Percentiles rank a stretch among this genome's conserved stretches.
Evolutionary conservation across 2,329 filamentous ascomycete genomes (phyloP).

Genomic region (Diaporthe vexans): DNA sequence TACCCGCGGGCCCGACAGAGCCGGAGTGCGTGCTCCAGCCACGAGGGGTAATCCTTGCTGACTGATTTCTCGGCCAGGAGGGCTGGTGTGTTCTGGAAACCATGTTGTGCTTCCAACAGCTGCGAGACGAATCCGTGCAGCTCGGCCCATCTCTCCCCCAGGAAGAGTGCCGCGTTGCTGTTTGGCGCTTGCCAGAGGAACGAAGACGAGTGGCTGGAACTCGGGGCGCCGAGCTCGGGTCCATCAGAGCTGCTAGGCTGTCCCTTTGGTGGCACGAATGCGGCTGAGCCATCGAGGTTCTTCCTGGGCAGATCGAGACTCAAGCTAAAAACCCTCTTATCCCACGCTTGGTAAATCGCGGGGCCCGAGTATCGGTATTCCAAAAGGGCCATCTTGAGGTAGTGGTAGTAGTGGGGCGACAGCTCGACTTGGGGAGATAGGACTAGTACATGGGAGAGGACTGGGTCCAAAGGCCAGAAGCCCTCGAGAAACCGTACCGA

Average conservation of each 20-base stretch:
- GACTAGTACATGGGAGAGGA: constrained; percentile 82
- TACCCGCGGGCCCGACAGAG: constrained; percentile 84
- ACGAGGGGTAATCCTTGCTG: constrained; percentile 79
- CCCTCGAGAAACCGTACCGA: constrained; percentile 85
- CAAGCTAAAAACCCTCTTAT: constrained; percentile 78
- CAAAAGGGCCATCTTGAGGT: constrained; percentile 80
- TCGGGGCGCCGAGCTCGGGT: background rate
- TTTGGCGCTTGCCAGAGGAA: constrained; percentile 91
- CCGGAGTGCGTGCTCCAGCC: constrained; percentile 83
- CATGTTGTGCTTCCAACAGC: constrained; percentile 64
- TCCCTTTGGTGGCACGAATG: constrained; percentile 62
- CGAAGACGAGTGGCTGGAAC: constrained; percentile 58
- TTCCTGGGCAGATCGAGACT: constrained; percentile 81
- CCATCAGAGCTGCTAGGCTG: constrained; percentile 32
- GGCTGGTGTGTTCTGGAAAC: constrained; percentile 51
- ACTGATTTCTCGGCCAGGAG: constrained; percentile 69
- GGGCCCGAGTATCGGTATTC: constrained; percentile 80
- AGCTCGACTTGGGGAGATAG: constrained; percentile 87
- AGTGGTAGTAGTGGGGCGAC: constrained; percentile 83
- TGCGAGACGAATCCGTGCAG: constrained; percentile 84
- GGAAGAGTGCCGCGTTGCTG: constrained; percentile 84
- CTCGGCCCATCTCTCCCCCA: constrained; percentile 89
- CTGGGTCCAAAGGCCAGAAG: constrained; percentile 81
- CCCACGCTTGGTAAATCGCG: constrained; percentile 59
- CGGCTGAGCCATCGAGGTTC: constrained; percentile 71